Percentiles rank a stretch among this genome's conserved stretches.
Conservation (phyloP, 176 grass and related monocot genomes). For the Eleusine indica region DNA sequence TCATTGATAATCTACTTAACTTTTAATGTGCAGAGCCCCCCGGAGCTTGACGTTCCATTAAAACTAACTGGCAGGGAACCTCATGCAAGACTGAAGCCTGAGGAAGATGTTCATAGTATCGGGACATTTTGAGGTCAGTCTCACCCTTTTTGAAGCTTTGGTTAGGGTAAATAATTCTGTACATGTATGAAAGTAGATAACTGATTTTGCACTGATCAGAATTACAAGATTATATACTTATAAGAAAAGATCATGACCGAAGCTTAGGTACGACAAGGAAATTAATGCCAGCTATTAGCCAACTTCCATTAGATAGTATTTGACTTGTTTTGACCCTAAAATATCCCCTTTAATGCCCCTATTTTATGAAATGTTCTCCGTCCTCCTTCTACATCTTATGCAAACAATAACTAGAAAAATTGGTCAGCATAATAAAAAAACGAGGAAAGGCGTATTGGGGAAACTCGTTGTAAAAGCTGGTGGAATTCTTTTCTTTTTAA, state of each 20-base stretch:
- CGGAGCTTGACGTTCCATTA: conserved; percentile 76
- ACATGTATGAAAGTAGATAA: background rate
- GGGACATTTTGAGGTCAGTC: conserved; percentile 68
- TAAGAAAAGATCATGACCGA: background rate
- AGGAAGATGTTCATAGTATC: conserved; percentile 46
- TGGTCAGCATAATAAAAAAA: background rate
- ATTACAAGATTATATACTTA: background rate
- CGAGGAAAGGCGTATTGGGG: background rate
- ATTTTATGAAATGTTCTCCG: background rate
- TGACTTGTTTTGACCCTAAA: background rate
- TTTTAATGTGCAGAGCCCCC: conserved; percentile 67
- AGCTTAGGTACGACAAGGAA: background rate
- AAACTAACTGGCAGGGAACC: conserved; percentile 65
- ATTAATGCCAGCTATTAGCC: background rate
- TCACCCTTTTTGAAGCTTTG: background rate
- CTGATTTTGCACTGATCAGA: background rate
- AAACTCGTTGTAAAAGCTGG: background rate
- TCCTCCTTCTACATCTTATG: background rate
- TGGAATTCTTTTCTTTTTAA: too few species aligned
- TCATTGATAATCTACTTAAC: conserved; percentile 28
- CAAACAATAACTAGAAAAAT: background rate
- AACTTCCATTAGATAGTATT: background rate
- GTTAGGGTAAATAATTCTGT: background rate
- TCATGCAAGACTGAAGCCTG: conserved; percentile 52
- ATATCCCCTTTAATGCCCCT: background rate